These are phyloP conservation scores for Termitomyces sp. DNA, from an alignment of 1,284 basidiomycete species.

Conservation along the genomic window DNA sequence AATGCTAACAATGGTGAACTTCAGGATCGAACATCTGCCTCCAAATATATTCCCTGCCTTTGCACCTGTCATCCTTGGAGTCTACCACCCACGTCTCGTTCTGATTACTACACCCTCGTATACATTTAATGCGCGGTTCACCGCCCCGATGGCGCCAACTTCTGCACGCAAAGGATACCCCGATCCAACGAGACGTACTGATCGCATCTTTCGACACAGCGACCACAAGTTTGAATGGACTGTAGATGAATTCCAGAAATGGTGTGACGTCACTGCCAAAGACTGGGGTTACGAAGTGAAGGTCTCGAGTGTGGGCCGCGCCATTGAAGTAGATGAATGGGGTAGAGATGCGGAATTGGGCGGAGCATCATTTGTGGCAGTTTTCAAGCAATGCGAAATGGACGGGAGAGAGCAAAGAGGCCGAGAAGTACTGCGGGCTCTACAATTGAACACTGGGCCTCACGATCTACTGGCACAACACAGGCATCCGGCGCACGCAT, in stretches of 20 bases:
- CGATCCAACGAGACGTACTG: constrained; percentile 75
- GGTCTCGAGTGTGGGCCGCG: constrained; percentile 49
- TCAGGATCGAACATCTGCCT: constrained; percentile 87
- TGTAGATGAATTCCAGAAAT: constrained; percentile 67
- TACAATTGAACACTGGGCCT: constrained; percentile 22
- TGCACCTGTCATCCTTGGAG: constrained; percentile 75
- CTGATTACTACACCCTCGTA: constrained; percentile 90
- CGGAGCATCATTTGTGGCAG: constrained; percentile 71
- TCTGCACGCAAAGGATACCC: constrained; percentile 50
- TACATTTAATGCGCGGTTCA: constrained; percentile 85
- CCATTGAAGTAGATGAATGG: constrained; percentile 60
- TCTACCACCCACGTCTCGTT: constrained; percentile 76
- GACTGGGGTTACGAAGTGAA: constrained; percentile 75
- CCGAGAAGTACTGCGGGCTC: constrained; percentile 26
- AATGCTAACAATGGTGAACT: constrained; percentile 8
- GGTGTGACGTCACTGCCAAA: constrained; percentile 59
- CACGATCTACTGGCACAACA: constrained; percentile 52
- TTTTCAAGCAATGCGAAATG: constrained; percentile 51
- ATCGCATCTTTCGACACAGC: constrained; percentile 69
- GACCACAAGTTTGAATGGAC: constrained; percentile 98
- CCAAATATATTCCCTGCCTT: constrained; percentile 70
- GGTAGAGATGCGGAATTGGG: constrained; percentile 58
- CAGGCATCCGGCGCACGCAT: constrained; percentile 45
- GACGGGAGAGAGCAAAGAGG: constrained; percentile 31
- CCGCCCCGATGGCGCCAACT: constrained; percentile 46